Evolutionary conservation across 768 basidiomycete genomes (phyloP), one percentile per base, ranked within the genome.

Genomic region (Tylopilus sp.): DNA sequence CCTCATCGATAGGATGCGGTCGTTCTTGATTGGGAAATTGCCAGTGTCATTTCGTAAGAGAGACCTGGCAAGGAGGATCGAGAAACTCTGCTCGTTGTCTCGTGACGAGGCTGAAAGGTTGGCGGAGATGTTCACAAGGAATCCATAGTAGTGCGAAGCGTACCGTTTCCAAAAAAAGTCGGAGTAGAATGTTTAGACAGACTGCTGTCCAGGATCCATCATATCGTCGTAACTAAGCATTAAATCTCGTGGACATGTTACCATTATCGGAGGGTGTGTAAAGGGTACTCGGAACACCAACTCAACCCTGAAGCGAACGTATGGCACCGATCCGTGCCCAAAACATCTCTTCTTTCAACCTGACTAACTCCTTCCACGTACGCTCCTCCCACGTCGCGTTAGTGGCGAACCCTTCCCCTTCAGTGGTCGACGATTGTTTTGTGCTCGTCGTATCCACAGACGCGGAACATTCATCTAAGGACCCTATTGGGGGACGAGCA

Each of bases 351-450:
- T 92, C 89, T 54, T 83, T 80, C 57, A 94, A 66, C 40, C 76
- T 76, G 17, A 83, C 76, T 19, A 94, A 66, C 71, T 91, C 87
- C 62, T 85, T 86, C 89, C 90, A 93, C 19, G 87, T 84, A 46
- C 84, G 77, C 65, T 92, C 91, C 68, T 92, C 91, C 91, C 92
- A 92, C 5, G 85, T 88, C 26, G 77, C 71, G 42, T 87, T 81
- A 14, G 83, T 80, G 25, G 89, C 76, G 54, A 80, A 89, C 26
- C 72, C 70, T 43, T 77, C 74, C 3, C 56, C 64, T 17, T 70
- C 69, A 5, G 45, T 53, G 17, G 43, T 56, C 25, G 68, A 65
- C 0, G 59, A 63, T 1, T 33, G 58, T 40, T 71, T 67, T 9
- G 65, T 67, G 31, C 61, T 57, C 26, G 53, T 52, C 6, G 67